Conservation (phyloP, 106 monocot genomes). For the Phalaenopsis aphrodite region DNA sequence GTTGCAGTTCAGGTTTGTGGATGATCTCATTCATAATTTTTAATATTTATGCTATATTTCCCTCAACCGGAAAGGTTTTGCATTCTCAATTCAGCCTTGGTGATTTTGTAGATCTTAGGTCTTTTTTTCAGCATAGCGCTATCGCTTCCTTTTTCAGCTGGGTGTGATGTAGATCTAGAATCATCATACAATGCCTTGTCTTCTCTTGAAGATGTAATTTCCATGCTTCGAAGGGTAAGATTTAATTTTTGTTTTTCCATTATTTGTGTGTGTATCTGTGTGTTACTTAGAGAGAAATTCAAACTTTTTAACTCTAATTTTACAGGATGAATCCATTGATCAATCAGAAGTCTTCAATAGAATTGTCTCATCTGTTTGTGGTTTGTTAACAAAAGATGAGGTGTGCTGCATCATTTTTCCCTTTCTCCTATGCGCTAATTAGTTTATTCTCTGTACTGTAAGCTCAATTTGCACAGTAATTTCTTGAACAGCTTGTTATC, state of each 20-base stretch:
- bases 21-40: not conserved
- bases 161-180: conserved; percentile 63
- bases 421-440: conserved; percentile 1
- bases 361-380: conserved; percentile 71
- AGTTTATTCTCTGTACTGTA: not conserved
- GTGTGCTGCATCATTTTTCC: conserved; percentile 15
- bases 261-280: not conserved
- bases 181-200: conserved; percentile 79
- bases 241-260: not conserved
- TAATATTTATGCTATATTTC: not conserved
- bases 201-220: conserved; percentile 89
- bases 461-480: conserved; percentile 1
- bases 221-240: conserved; percentile 84
- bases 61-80: not conserved
- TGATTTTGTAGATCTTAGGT: conserved; percentile 56
- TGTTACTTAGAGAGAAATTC: not conserved
- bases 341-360: conserved; percentile 91
- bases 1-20: conserved; percentile 71
- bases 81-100: not conserved
- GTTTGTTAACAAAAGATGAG: conserved; percentile 87
- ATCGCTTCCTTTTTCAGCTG: conserved; percentile 69
- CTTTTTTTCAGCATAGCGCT: conserved; percentile 85
- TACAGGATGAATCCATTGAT: conserved; percentile 96
- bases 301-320: conserved; percentile 8
- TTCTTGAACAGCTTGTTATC: conserved; percentile 64